Conservation (phyloP, 345 rosid species). For the Zanthoxylum bungeanum region DNA sequence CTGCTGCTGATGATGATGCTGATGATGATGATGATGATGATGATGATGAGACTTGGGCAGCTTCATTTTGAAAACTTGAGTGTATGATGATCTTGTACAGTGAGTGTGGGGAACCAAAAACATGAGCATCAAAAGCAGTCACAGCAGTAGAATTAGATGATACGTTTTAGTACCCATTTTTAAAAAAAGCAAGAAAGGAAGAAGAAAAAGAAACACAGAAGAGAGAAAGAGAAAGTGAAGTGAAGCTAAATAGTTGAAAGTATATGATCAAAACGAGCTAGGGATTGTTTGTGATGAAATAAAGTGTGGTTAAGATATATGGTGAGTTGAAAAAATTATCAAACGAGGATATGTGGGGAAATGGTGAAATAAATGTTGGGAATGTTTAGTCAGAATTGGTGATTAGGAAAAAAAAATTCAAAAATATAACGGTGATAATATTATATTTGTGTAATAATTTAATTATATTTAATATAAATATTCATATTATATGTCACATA, state of each 20-base stretch:
- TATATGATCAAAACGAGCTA: no score
- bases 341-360: background rate
- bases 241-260: no score
- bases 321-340: background rate
- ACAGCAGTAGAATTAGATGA: conserved; percentile 8
- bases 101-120: conserved; percentile 15
- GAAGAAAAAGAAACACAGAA: background rate
- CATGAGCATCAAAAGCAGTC: conserved; percentile 15
- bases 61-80: conserved; percentile 23
- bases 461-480: no score
- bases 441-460: no score
- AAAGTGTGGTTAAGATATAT: no score
- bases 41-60: conserved; percentile 28
- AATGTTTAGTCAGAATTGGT: background rate
- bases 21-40: no score
- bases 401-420: background rate
- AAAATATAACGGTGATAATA: no score
- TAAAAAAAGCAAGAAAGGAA: background rate
- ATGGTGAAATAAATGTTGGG: no score
- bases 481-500: no score
- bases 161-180: conserved; percentile 35
- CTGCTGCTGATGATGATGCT: no score
- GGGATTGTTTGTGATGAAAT: no score
- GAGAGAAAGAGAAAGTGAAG: background rate
- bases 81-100: conserved; percentile 27